phyloP scores from a whole-genome alignment of 23 red algal species.

The Gracilariopsis chorda region DNA sequence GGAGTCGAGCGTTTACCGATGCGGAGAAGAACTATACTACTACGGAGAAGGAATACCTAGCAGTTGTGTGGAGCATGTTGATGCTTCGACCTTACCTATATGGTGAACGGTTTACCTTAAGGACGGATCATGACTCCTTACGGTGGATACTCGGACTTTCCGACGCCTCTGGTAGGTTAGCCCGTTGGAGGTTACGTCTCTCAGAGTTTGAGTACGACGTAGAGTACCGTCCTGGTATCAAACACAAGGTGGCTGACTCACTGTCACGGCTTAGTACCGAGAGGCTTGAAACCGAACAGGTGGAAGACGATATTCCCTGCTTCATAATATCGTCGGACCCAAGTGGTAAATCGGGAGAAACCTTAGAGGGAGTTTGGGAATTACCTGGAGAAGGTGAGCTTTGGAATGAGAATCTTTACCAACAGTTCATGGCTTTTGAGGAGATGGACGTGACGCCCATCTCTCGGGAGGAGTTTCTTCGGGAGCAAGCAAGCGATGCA shows the following conservation, averaged over 20 bases:
- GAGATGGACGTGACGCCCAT: background rate
- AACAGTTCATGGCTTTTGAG: background rate
- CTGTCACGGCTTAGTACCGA: background rate
- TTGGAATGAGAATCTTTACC: background rate
- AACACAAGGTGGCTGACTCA: background rate
- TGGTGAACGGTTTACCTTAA: background rate
- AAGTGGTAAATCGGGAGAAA: background rate
- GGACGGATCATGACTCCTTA: constrained; percentile 1
- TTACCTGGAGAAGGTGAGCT: background rate
- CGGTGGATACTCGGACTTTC: constrained; percentile 1
- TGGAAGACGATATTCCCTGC: constrained; percentile 32
- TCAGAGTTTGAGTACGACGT: constrained; percentile 25
- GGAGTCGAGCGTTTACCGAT: background rate
- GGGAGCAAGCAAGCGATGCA: background rate
- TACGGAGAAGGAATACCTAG: constrained; percentile 6
- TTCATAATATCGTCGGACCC: background rate
- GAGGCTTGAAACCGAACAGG: background rate
- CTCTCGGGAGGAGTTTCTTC: background rate
- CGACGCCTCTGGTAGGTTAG: background rate
- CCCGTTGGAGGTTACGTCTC: background rate
- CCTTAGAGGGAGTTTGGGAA: background rate
- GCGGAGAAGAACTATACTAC: background rate
- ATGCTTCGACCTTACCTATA: constrained; percentile 5
- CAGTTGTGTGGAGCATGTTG: background rate
- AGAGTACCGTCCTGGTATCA: background rate